Percentiles rank a stretch among this genome's conserved stretches.
These are phyloP conservation scores for Paramarasmius palmivorus DNA, from an alignment of 1,284 basidiomycete genomes.

Conservation along the genomic window DNA sequence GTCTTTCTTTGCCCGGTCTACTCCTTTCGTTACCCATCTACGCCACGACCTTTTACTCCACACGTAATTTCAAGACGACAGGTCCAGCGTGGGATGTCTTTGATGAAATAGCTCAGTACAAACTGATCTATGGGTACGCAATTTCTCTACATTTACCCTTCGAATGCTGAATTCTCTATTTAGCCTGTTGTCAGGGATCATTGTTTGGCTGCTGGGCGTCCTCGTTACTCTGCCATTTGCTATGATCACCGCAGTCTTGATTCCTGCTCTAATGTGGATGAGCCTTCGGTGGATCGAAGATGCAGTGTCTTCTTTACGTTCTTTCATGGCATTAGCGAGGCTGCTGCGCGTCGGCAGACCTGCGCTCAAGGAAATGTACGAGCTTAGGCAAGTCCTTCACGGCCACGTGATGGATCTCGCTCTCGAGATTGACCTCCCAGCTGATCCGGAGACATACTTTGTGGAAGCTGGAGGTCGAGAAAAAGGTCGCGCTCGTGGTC, in stretches of 20 bases:
- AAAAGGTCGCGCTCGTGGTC: constrained; percentile 66
- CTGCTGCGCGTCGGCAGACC: constrained; percentile 65
- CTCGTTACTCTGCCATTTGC: constrained; percentile 64
- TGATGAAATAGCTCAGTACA: constrained; percentile 88
- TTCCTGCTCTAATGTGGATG: constrained; percentile 85
- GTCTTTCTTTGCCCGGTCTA: constrained; percentile 79
- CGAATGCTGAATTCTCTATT: too few species aligned
- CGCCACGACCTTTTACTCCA: constrained; percentile 61
- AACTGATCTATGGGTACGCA: constrained; percentile 81
- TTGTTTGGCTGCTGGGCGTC: constrained; percentile 58
- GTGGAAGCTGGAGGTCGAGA: constrained; percentile 53
- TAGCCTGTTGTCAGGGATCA: constrained; percentile 68
- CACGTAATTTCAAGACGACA: constrained; percentile 71
- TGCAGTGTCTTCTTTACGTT: constrained; percentile 73
- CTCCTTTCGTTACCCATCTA: constrained; percentile 80
- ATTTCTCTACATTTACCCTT: too few species aligned
- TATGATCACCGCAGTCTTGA: constrained; percentile 50
- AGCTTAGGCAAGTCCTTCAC: constrained; percentile 56
- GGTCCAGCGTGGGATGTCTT: constrained; percentile 81
- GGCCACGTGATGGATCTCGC: constrained; percentile 66
- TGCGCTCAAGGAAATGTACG: constrained; percentile 53
- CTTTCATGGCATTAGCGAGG: constrained; percentile 59
- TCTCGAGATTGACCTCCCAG: constrained; percentile 61
- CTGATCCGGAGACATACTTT: constrained; percentile 69
- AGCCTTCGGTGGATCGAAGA: constrained; percentile 85